phyloP scores from a whole-genome alignment of 83 land plant species.

The Picea abies region DNA sequence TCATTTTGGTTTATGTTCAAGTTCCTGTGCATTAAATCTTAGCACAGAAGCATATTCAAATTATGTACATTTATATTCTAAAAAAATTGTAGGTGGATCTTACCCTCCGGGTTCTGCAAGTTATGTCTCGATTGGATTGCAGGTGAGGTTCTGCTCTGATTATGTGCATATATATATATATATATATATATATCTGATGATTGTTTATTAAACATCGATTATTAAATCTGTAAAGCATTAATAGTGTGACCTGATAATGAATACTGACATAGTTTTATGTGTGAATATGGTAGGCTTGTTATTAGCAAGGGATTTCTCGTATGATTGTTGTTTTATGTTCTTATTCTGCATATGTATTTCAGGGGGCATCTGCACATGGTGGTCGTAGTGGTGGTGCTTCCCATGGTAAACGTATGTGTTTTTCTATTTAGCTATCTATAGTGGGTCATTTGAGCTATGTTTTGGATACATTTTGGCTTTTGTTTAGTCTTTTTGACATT shows the following conservation, averaged over 20 bases:
- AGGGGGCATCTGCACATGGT: constrained; percentile 4
- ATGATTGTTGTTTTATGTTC: not conserved
- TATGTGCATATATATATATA: no score
- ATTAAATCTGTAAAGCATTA: not conserved
- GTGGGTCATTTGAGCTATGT: not conserved
- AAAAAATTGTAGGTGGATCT: not conserved
- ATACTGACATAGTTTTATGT: not conserved
- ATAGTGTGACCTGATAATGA: not conserved
- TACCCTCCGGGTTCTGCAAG: not conserved
- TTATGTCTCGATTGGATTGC: not conserved
- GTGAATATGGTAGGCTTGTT: not conserved
- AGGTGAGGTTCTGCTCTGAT: not conserved
- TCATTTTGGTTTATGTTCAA: no score
- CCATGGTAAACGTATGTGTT: not conserved
- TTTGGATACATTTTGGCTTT: no score
- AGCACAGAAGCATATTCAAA: no score
- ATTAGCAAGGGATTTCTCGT: not conserved
- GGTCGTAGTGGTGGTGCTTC: constrained; percentile 4
- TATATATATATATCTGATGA: not conserved
- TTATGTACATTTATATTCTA: no score
- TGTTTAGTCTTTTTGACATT: not conserved
- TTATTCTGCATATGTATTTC: not conserved
- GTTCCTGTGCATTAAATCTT: no score
- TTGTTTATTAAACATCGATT: not conserved
- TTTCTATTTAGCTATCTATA: not conserved